phyloP scores from a whole-genome alignment of 2,329 filamentous ascomycete species.

The Pyrenophora tritici-repentis region DNA sequence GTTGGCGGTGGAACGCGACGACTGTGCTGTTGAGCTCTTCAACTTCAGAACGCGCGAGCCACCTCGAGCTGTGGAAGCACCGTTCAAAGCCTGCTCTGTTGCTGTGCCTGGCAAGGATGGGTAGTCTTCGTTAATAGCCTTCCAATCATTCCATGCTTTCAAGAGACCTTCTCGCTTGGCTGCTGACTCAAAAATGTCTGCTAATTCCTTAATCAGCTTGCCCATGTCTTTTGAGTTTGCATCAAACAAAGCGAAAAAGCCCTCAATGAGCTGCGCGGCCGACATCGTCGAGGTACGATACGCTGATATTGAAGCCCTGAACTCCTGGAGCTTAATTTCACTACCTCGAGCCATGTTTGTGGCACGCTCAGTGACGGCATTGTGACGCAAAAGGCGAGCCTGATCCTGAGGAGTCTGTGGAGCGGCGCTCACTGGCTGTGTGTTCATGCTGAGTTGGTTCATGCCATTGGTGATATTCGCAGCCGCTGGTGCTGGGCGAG shows the following conservation, averaged over 20 bases:
- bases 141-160: slow-evolving; percentile 93
- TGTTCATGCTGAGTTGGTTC: slow-evolving; percentile 41
- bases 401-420: slow-evolving; percentile 72
- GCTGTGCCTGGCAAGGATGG: slow-evolving; percentile 77
- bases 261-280: slow-evolving; percentile 79
- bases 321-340: slow-evolving; percentile 71
- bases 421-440: slow-evolving; percentile 19
- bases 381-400: slow-evolving; percentile 78
- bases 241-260: slow-evolving; percentile 86
- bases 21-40: slow-evolving; percentile 72
- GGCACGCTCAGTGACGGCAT: slow-evolving; percentile 84
- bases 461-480: slow-evolving; percentile 27
- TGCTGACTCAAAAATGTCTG: slow-evolving; percentile 88
- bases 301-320: slow-evolving; percentile 78
- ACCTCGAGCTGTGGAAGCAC: slow-evolving; percentile 53
- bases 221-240: slow-evolving; percentile 79
- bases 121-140: slow-evolving; percentile 94
- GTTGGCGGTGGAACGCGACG: slow-evolving; percentile 63
- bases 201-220: slow-evolving; percentile 86
- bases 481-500: slow-evolving; percentile 34
- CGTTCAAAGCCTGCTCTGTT: slow-evolving; percentile 48
- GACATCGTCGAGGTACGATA: slow-evolving; percentile 73
- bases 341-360: slow-evolving; percentile 80
- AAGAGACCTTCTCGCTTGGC: slow-evolving; percentile 73
- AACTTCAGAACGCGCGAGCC: slow-evolving; percentile 68